Evolutionary conservation across 2,329 filamentous ascomycete species (phyloP).

Genomic region (Fusarium odoratissimum): DNA sequence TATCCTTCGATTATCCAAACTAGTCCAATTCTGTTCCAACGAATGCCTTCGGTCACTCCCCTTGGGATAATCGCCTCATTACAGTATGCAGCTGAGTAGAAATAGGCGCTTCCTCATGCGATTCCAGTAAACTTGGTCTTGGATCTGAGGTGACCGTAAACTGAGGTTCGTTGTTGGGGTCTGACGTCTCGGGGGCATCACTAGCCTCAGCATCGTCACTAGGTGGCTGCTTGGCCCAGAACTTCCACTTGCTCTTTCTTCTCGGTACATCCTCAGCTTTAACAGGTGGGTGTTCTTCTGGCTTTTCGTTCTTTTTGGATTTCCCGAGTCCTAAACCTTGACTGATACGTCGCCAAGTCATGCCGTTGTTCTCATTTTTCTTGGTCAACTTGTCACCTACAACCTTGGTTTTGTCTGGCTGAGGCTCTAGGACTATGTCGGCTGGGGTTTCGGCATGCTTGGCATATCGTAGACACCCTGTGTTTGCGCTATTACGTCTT

Average conservation of each 20-base stretch:
- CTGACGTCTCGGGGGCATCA: background rate
- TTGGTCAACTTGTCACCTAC: constrained; percentile 17
- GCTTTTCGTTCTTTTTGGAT: background rate
- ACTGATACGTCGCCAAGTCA: constrained; percentile 16
- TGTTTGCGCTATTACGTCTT: background rate
- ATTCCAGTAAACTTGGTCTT: constrained; percentile 3
- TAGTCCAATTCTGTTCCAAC: background rate
- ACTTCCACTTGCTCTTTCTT: constrained; percentile 27
- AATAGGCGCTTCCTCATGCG: background rate
- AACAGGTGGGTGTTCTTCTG: background rate
- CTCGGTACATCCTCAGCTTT: background rate
- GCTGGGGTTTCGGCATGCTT: background rate
- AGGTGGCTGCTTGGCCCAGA: constrained; percentile 16
- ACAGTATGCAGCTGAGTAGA: background rate
- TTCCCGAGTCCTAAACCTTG: constrained; percentile 13
- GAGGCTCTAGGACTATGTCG: background rate
- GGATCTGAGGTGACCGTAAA: background rate
- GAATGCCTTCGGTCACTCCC: background rate
- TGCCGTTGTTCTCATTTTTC: background rate
- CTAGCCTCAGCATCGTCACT: background rate
- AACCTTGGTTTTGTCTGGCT: background rate
- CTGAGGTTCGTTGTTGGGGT: background rate
- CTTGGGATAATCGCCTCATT: constrained; percentile 13
- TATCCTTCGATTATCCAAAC: background rate
- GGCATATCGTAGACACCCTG: background rate